phyloP scores from a whole-genome alignment of 2,329 filamentous ascomycete species.

The Septoria petroselini region DNA sequence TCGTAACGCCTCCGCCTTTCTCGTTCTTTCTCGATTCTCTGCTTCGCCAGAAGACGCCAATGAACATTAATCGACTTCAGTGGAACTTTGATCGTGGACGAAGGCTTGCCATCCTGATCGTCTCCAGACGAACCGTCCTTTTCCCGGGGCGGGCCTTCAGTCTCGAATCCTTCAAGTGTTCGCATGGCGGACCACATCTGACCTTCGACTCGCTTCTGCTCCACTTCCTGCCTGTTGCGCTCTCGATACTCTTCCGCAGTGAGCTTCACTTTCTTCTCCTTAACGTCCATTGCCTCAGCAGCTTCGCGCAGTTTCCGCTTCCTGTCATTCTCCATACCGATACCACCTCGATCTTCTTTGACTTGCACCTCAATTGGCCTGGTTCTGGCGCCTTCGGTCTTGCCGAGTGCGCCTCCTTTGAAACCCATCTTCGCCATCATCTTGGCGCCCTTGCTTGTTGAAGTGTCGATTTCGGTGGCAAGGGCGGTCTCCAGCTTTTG shows the following conservation, averaged over 20 bases:
- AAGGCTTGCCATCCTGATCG: background rate
- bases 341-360: constrained; percentile 77
- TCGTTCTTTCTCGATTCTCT: constrained; percentile 66
- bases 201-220: constrained; percentile 65
- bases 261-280: constrained; percentile 60
- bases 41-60: constrained; percentile 71
- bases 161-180: constrained; percentile 73
- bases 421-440: constrained; percentile 99
- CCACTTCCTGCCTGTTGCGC: constrained; percentile 66
- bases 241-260: constrained; percentile 71
- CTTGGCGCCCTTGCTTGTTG: constrained; percentile 82
- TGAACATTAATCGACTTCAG: constrained; percentile 66
- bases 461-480: constrained; percentile 64
- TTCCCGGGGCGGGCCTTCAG: constrained; percentile 43
- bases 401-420: constrained; percentile 70
- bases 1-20: constrained; percentile 64
- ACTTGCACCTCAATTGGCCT: constrained; percentile 75
- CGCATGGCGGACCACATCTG: constrained; percentile 76
- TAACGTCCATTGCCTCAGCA: constrained; percentile 48
- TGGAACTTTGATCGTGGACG: constrained; percentile 13
- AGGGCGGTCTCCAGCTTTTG: constrained; percentile 72
- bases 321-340: constrained; percentile 78
- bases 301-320: constrained; percentile 67
- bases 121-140: constrained; percentile 16
- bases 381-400: constrained; percentile 50